Conservation (phyloP, 495 filamentous ascomycete species). For the Xylaria castorea region DNA sequence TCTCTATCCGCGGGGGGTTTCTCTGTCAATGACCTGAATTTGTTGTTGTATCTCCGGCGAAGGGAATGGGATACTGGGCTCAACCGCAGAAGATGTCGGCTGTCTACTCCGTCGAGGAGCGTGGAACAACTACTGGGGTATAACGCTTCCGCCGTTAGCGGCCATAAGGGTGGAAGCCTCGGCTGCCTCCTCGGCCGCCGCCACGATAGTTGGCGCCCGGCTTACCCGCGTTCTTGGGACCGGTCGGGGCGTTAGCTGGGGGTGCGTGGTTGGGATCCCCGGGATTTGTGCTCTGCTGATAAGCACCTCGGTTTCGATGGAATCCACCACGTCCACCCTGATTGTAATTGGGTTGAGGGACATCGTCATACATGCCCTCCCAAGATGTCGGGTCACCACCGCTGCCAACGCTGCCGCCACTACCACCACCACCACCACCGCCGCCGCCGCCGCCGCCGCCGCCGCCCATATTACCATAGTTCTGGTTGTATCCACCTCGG, state of each 20-base stretch:
- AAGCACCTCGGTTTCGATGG: constrained; percentile 43
- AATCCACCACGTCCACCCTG: constrained; percentile 61
- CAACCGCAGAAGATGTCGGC: too few species aligned
- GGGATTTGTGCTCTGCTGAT: constrained; percentile 46
- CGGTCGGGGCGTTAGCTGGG: constrained; percentile 92
- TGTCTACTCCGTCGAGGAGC: background rate
- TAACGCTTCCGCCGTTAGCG: constrained; percentile 27
- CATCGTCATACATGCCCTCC: constrained; percentile 99
- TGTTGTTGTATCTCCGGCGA: background rate
- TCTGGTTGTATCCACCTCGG: constrained; percentile 41
- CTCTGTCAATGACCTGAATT: constrained; percentile 5
- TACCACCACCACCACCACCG: constrained; percentile 45
- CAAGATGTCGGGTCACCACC: constrained; percentile 72
- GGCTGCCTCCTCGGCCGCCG: constrained; percentile 77
- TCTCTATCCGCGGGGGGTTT: background rate
- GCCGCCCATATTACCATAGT: constrained; percentile 45
- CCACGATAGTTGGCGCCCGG: constrained; percentile 95
- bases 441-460: constrained; percentile 45
- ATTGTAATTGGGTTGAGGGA: constrained; percentile 81
- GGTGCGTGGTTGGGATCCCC: constrained; percentile 64
- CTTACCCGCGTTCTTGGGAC: constrained; percentile 93
- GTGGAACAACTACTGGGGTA: background rate
- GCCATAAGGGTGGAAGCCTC: constrained; percentile 84
- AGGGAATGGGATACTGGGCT: background rate
- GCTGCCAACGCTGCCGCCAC: constrained; percentile 43